phyloP scores from a whole-genome alignment of 2,329 filamentous ascomycete species.

The Pseudogymnoascus sp. region DNA sequence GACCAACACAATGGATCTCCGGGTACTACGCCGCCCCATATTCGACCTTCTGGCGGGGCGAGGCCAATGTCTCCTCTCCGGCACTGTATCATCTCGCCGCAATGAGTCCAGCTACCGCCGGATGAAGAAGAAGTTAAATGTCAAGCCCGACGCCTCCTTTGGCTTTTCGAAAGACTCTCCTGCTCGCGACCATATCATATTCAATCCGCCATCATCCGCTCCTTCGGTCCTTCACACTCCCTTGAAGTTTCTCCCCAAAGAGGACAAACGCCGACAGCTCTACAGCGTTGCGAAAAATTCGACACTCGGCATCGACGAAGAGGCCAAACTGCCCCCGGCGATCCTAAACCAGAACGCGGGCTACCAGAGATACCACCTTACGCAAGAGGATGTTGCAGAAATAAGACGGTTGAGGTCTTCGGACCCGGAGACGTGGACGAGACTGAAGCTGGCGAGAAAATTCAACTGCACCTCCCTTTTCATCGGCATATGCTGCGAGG shows the following conservation, averaged over 20 bases:
- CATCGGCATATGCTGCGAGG: slow-evolving; percentile 49
- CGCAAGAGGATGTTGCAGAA: slow-evolving; percentile 48
- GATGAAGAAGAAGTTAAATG: slow-evolving; percentile 35
- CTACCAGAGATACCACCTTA: slow-evolving; percentile 41
- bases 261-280: slow-evolving; percentile 28
- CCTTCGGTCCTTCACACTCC: slow-evolving; percentile 58
- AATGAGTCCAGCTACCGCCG: slow-evolving; percentile 30
- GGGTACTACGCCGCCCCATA: slow-evolving; percentile 26
- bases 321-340: slow-evolving; percentile 23
- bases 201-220: slow-evolving; percentile 48
- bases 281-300: slow-evolving; percentile 20
- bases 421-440: slow-evolving; percentile 50
- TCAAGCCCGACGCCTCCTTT: slow-evolving; percentile 55
- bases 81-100: slow-evolving; percentile 24
- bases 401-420: slow-evolving; percentile 47
- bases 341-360: slow-evolving; percentile 17
- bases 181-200: slow-evolving; percentile 42
- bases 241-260: slow-evolving; percentile 55
- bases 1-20: slow-evolving; percentile 24
- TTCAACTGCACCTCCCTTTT: slow-evolving; percentile 51
- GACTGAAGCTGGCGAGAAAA: slow-evolving; percentile 43
- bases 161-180: slow-evolving; percentile 30
- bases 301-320: slow-evolving; percentile 14
- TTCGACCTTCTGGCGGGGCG: slow-evolving; percentile 21
- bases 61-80: slow-evolving; percentile 23